Conservation (phyloP, 805 yeast genomes). For the Cyberlindnera japonica region DNA sequence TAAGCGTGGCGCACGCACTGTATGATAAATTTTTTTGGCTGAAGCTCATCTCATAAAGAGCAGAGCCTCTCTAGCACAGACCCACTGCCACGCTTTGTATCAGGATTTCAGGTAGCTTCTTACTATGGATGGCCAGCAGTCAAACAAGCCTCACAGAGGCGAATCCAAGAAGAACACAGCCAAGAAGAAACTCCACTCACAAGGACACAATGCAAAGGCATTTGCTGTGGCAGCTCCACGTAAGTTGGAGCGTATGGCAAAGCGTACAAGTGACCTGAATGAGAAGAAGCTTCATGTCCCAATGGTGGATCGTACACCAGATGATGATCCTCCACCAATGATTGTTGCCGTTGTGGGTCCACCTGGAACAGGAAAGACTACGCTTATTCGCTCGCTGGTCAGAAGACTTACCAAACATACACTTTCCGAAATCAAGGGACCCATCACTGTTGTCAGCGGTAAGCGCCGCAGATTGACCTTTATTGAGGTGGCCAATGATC, state of each 20-base stretch:
- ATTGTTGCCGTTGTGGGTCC: constrained; percentile 98
- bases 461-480: constrained; percentile 90
- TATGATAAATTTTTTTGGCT: constrained; percentile 3
- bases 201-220: constrained; percentile 82
- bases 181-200: constrained; percentile 83
- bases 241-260: constrained; percentile 78
- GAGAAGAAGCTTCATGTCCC: constrained; percentile 93
- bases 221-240: constrained; percentile 83
- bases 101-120: too few relatives aligned
- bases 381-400: constrained; percentile 84
- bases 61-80: constrained; percentile 5
- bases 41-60: not conserved
- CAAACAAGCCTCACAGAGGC: constrained; percentile 81
- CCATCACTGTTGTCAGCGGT: constrained; percentile 94
- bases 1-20: not conserved
- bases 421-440: constrained; percentile 85
- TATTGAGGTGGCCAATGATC: constrained; percentile 87
- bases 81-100: not conserved
- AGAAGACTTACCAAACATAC: constrained; percentile 86
- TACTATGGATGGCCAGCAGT: constrained; percentile 41
- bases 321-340: constrained; percentile 96
- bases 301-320: constrained; percentile 96
- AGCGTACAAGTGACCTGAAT: constrained; percentile 73
- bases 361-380: constrained; percentile 97
- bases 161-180: constrained; percentile 54